A percentile compares a stretch with the other conserved stretches of the same genome.
These are phyloP conservation scores for Starmerella stigmatis DNA, from an alignment of 805 yeast genomes.

Conservation along the genomic window DNA sequence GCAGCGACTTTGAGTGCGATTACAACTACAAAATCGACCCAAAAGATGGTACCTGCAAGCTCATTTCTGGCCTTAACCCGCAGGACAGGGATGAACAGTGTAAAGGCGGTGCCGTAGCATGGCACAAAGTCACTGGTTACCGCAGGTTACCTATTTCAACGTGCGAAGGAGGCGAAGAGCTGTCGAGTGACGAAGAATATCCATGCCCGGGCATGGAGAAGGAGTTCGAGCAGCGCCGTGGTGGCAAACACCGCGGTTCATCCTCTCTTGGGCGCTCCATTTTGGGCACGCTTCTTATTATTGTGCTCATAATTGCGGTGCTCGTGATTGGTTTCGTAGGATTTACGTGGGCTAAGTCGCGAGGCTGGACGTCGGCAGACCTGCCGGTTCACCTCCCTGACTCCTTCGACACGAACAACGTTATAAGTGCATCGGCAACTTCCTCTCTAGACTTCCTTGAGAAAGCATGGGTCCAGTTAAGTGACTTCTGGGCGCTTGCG, in stretches of 20 bases:
- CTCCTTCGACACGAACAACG: not conserved
- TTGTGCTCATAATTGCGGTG: not conserved
- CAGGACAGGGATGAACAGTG: conserved; percentile 27
- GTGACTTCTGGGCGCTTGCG: conserved; percentile 9
- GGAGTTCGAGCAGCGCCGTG: conserved; percentile 38
- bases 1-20: conserved; percentile 90
- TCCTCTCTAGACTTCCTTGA: not conserved
- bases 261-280: not conserved
- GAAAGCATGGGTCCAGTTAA: conserved; percentile 3
- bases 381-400: not conserved
- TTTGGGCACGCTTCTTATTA: not conserved
- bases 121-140: conserved; percentile 81
- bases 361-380: not conserved
- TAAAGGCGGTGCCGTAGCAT: conserved; percentile 41
- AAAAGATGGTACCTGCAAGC: conserved; percentile 71
- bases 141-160: conserved; percentile 76
- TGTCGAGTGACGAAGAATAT: conserved; percentile 52
- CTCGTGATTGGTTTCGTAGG: not conserved
- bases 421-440: not conserved
- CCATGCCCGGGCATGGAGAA: conserved; percentile 84
- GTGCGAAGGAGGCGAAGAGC: conserved; percentile 66
- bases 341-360: not conserved
- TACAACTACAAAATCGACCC: conserved; percentile 58
- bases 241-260: not conserved
- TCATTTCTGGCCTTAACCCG: conserved; percentile 64